Conservation (phyloP, 257 asterid species). For the Solanum ossicruentum region DNA sequence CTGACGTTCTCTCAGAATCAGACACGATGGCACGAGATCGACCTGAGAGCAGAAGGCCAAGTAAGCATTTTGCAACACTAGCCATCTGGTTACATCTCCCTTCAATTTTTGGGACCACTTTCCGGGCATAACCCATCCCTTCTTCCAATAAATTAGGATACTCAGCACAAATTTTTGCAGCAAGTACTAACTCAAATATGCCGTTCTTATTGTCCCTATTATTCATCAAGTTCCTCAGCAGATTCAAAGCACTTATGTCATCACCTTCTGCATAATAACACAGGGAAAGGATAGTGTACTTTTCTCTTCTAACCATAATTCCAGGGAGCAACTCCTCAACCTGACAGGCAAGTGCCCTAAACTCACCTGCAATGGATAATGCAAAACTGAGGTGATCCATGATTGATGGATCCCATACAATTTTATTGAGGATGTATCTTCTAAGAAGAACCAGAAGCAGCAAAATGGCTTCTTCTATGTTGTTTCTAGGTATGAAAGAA, state of each 20-base stretch:
- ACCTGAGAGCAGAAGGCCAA: slow-evolving; percentile 52
- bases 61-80: slow-evolving; percentile 33
- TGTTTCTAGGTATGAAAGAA: slow-evolving; percentile 61
- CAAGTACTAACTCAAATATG: slow-evolving; percentile 44
- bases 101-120: slow-evolving; percentile 15
- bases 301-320: slow-evolving; percentile 30
- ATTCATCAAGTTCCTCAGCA: slow-evolving; percentile 49
- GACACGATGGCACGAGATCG: slow-evolving; percentile 40
- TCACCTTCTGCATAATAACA: slow-evolving; percentile 69
- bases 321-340: slow-evolving; percentile 70
- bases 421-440: slow-evolving; percentile 18
- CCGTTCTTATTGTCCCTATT: slow-evolving; percentile 34
- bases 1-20: slow-evolving; percentile 38
- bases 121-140: slow-evolving; percentile 32
- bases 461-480: slow-evolving; percentile 77
- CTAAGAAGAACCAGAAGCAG: slow-evolving; percentile 50
- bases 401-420: slow-evolving; percentile 69
- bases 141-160: slow-evolving; percentile 35
- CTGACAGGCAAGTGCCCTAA: slow-evolving; percentile 41
- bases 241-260: slow-evolving; percentile 38
- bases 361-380: slow-evolving; percentile 56
- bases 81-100: slow-evolving; percentile 32
- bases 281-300: slow-evolving; percentile 45
- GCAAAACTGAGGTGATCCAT: slow-evolving; percentile 68
- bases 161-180: slow-evolving; percentile 65